phyloP scores from a whole-genome alignment of 2,329 filamentous ascomycete genomes.

The Aspergillus transmontanensis region DNA sequence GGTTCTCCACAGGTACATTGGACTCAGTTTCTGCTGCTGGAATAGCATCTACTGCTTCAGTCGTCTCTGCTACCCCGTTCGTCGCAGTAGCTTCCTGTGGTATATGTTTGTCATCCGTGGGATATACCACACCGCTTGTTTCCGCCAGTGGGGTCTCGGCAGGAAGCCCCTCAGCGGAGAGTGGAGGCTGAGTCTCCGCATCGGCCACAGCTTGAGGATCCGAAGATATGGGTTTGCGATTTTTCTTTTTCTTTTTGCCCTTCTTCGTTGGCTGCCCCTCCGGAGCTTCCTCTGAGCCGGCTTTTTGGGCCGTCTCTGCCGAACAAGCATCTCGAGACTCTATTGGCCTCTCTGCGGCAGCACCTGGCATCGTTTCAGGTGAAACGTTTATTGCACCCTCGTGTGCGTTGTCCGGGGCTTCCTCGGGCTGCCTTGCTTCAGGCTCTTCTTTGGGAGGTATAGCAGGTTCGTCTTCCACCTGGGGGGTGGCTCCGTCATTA shows the following conservation, averaged over 20 bases:
- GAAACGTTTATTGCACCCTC: neutral
- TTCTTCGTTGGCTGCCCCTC: conserved; percentile 24
- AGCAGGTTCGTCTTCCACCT: conserved; percentile 8
- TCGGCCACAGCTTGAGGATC: conserved; percentile 17
- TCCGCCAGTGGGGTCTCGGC: conserved; percentile 13
- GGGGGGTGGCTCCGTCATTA: neutral
- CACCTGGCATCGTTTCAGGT: neutral
- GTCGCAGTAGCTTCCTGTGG: conserved; percentile 4
- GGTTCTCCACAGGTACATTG: conserved; percentile 19
- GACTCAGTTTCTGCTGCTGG: conserved; percentile 6
- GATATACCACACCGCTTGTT: conserved; percentile 21
- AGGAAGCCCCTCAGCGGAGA: conserved; percentile 7
- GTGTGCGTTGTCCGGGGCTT: neutral
- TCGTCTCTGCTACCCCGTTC: neutral
- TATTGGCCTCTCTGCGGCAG: neutral
- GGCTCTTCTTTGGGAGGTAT: conserved; percentile 19
- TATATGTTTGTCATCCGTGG: neutral
- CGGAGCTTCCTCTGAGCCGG: conserved; percentile 13
- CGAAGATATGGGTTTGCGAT: conserved; percentile 16
- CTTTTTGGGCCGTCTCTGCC: conserved; percentile 1
- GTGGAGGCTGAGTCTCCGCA: conserved; percentile 8
- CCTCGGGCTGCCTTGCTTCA: conserved; percentile 1
- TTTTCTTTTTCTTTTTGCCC: conserved; percentile 28
- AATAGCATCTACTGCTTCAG: conserved; percentile 8
- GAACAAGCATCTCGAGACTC: conserved; percentile 9